A percentile compares a stretch with the other conserved stretches of the same genome.
These are phyloP conservation scores for Aureobasidium sp. DNA, from an alignment of 2,329 filamentous ascomycete genomes.

Conservation along the genomic window DNA sequence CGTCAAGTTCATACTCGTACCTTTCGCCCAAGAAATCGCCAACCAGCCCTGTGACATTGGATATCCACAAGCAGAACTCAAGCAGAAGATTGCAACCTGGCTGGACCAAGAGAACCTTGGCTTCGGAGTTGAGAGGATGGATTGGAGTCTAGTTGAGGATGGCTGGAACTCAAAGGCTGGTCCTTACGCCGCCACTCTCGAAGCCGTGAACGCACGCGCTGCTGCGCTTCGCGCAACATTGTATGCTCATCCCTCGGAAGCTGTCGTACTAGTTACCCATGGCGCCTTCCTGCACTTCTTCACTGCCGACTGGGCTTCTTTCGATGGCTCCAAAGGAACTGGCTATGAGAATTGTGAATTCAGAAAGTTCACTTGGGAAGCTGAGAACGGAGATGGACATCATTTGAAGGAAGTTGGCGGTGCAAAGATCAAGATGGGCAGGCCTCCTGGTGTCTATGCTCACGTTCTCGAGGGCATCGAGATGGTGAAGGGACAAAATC, in stretches of 20 bases:
- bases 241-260: conserved; percentile 13
- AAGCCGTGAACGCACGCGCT: conserved; percentile 9
- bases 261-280: conserved; percentile 15
- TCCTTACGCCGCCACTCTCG: background rate
- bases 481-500: background rate
- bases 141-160: conserved; percentile 8
- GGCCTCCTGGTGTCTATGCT: conserved; percentile 8
- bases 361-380: conserved; percentile 3
- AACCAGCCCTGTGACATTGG: conserved; percentile 13
- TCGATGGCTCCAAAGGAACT: conserved; percentile 11
- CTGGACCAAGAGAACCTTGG: background rate
- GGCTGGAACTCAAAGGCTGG: conserved; percentile 12
- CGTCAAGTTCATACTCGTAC: conserved; percentile 5
- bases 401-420: conserved; percentile 3
- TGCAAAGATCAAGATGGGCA: conserved; percentile 7
- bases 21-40: conserved; percentile 8
- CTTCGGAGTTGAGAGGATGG: conserved; percentile 1
- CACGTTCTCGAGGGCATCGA: conserved; percentile 7
- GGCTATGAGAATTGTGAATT: conserved; percentile 13
- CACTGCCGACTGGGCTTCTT: conserved; percentile 15
- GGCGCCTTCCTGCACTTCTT: conserved; percentile 18
- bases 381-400: background rate
- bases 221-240: conserved; percentile 13
- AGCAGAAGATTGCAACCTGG: background rate
- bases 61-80: background rate